Base-by-base conservation (phyloP, 345 rosid species). In the Salix koriyanagi region DNA sequence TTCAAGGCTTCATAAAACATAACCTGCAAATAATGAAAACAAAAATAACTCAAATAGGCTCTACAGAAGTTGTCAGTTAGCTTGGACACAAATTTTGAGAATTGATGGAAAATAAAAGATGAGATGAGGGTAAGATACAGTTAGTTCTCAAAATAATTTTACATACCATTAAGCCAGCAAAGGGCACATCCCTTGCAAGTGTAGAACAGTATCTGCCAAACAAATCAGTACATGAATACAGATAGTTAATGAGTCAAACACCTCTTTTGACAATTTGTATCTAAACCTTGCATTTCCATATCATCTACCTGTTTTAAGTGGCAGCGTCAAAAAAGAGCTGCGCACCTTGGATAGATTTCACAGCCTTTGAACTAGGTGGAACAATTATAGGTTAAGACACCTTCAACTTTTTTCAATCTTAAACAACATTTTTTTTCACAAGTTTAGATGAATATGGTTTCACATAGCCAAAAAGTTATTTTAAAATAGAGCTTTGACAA, bases 161-260 rank as follows among this genome's bases (percentile, higher is more conserved):
- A 76, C 85, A 72, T 84, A 94, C 98, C 97, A 94, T 92, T 64
- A 94, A 89, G 78, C 98, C 98, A 66, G 97, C 97, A 86, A 92
- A 92, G 69, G 98, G 97, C 32, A 94, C 92, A 87, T 94, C 98
- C 86, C 98, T 91, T 34, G 92, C 97, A 73, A 94, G 89, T 46
- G 98, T 94, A 76, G 97, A 94, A 88, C 92, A 79, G 80, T 91
- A 94, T 78, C 98, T 94, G 85, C 76, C 73, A 84, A 82, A 75
- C 61, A 25, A 81, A 77, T 16, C 44, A 72, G 54, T 18, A 65
- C 70, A 75, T 62, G 41, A 66, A 60, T 9, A 60, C 65, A 60
- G 65, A 46, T 23, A 52, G 39, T 44, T 52, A 64, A 34, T 11
- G 62, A 71, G 41, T 32, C 23, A 10, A 71, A 54, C 32, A 64